Base-by-base conservation (phyloP, 345 rosid species). In the Linum tenue region DNA sequence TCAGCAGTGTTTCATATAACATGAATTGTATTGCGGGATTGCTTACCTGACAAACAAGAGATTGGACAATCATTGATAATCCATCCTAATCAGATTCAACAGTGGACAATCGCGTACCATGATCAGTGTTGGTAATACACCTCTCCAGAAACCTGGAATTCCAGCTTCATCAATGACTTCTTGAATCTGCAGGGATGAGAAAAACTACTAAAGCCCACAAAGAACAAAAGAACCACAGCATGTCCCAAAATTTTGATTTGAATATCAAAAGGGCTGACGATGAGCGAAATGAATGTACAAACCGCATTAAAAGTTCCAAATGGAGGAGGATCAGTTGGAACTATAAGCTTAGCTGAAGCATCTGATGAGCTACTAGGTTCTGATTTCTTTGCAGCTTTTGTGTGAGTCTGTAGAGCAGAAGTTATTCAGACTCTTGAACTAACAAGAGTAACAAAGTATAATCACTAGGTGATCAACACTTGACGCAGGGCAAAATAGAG, bases 1-100 rank as follows among this genome's bases (percentile, higher is more conserved):
- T 85, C 79, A 91, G 71, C 95, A 90, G 85, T 44, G 91, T 91
- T 79, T 94, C 97, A 17, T 94, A 94, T 69, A 94, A 75, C 99
- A 91, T 94, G 72, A 94, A 94, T 76, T 94, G 99, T 59, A 94
- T 83, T 9, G 99, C 84, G 40, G 97, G 99, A 83, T 94, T 94
- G 81, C 99, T 88, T 5, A 94, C 99, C 99, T 94, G 53, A 76
- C 37, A 42, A 57, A 62, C 50, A 60, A 41, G 70, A 22, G 69
- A 68, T 10, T 68, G 10, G 70, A 76, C 42, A 76, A 75, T 82
- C 64, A 83, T 64, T 40, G 63, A 64, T 51, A 69, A 68, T 48
- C 63, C 60, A 68, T 48, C 63, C 60, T 58, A 53, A 56, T 39
- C 74, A 76, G 58, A 60, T n/a, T 62, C n/a, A 57, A 69, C 36